Percentiles rank a stretch among this genome's conserved stretches.
These are phyloP conservation scores for Boletus reticulatus DNA, from an alignment of 768 basidiomycete species.

Conservation along the genomic window DNA sequence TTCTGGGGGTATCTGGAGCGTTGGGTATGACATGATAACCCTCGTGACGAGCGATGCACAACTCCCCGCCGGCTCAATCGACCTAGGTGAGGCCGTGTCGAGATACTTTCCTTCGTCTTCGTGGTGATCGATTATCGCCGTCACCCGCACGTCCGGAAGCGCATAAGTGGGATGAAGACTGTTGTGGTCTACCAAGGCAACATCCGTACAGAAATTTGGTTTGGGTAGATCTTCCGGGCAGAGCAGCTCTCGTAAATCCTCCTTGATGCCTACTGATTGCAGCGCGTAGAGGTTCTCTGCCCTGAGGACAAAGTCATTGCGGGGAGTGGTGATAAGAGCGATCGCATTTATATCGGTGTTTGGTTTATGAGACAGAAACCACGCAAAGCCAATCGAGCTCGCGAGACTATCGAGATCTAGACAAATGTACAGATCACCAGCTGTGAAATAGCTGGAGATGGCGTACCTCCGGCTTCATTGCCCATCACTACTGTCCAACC, in stretches of 20 bases:
- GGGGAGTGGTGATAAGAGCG: slow-evolving; percentile 69
- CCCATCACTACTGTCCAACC: slow-evolving; percentile 91
- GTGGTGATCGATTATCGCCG: slow-evolving; percentile 88
- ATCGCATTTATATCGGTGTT: slow-evolving; percentile 48
- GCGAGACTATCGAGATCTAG: slow-evolving; percentile 90
- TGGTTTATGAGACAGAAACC: slow-evolving; percentile 49
- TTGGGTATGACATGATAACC: slow-evolving; percentile 23
- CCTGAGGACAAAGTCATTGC: slow-evolving; percentile 71
- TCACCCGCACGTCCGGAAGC: slow-evolving; percentile 47
- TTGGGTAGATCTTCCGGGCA: slow-evolving; percentile 64
- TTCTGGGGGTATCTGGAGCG: slow-evolving; percentile 43
- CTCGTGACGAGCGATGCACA: slow-evolving; percentile 68
- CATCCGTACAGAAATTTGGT: slow-evolving; percentile 43
- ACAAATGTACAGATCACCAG: background rate
- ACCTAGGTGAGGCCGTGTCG: slow-evolving; percentile 61
- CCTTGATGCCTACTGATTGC: slow-evolving; percentile 49
- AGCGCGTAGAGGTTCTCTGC: slow-evolving; percentile 87
- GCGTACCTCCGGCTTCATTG: slow-evolving; percentile 91
- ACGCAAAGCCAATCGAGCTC: slow-evolving; percentile 81
- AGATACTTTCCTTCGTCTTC: slow-evolving; percentile 74
- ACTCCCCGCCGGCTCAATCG: slow-evolving; percentile 71
- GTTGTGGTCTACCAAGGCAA: slow-evolving; percentile 93
- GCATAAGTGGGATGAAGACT: slow-evolving; percentile 48
- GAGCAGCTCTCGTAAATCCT: slow-evolving; percentile 55
- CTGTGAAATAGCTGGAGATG: background rate